A percentile compares a stretch with the other conserved stretches of the same genome.
Conservation (phyloP, 371 early-diverging fungal species). For the Choanephora cucurbitarum region DNA sequence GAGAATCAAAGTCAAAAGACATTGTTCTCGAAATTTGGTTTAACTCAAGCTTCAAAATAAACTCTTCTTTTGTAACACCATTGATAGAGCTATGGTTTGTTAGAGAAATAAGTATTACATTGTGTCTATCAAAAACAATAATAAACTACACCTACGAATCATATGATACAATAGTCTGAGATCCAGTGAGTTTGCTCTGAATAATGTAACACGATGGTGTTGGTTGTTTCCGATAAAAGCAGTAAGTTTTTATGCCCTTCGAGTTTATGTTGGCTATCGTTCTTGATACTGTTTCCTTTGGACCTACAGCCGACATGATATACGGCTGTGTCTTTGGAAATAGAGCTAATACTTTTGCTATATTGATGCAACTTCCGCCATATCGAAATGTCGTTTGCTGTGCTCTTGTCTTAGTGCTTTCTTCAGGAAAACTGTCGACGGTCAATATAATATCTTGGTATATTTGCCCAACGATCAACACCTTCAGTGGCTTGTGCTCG, state of each 20-base stretch:
- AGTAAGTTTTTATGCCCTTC: constrained; percentile 19
- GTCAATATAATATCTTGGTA: constrained; percentile 57
- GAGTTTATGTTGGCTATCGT: constrained; percentile 15
- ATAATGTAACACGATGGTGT: constrained; percentile 70
- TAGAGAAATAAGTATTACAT: too few relatives aligned
- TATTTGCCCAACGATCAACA: constrained; percentile 51
- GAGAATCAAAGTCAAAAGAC: constrained; percentile 17
- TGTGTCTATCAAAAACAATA: constrained; percentile 3
- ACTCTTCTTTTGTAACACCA: constrained; percentile 53
- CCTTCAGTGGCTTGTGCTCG: constrained; percentile 11
- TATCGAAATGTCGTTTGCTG: constrained; percentile 45
- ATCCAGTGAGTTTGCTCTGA: constrained; percentile 45
- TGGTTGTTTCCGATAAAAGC: constrained; percentile 22
- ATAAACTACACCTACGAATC: constrained; percentile 38
- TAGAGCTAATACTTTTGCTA: constrained; percentile 58
- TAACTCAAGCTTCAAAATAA: constrained; percentile 37
- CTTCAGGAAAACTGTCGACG: constrained; percentile 54
- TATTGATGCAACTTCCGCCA: constrained; percentile 70
- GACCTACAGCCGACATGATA: constrained; percentile 54
- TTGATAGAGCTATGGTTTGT: constrained; percentile 20
- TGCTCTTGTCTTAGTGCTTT: constrained; percentile 64
- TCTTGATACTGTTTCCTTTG: constrained; percentile 29
- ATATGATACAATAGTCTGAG: constrained; percentile 67
- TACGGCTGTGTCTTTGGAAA: constrained; percentile 25
- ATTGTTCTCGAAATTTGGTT: constrained; percentile 17